Conservation (phyloP, 495 filamentous ascomycete species). For the Penicillium odoratum region DNA sequence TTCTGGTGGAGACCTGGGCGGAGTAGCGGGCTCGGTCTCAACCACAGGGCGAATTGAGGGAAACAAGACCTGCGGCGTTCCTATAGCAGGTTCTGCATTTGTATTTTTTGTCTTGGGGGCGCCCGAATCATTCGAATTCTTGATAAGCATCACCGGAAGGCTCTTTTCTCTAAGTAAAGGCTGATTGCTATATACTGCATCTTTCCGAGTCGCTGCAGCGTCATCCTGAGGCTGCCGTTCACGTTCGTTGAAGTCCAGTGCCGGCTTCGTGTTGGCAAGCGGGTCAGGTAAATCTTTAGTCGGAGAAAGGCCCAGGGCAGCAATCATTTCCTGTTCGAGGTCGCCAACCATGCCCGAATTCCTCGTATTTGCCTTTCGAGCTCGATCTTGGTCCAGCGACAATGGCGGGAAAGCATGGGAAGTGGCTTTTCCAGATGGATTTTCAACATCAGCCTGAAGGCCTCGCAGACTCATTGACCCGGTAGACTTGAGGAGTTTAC, state of each 20-base stretch:
- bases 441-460: background rate
- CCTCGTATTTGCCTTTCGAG: background rate
- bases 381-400: slow-evolving; percentile 1
- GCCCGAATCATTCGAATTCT: slow-evolving; percentile 3
- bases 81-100: background rate
- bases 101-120: background rate
- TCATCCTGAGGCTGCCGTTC: background rate
- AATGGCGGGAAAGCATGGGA: slow-evolving; percentile 1
- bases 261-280: background rate
- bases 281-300: slow-evolving; percentile 12
- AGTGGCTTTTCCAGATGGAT: background rate
- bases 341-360: slow-evolving; percentile 10
- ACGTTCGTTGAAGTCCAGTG: background rate
- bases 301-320: slow-evolving; percentile 28
- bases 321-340: slow-evolving; percentile 29
- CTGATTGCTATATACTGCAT: background rate
- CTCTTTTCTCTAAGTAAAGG: slow-evolving; percentile 5
- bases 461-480: slow-evolving; percentile 9
- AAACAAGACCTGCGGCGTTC: background rate
- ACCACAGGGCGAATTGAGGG: slow-evolving; percentile 22
- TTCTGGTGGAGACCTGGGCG: background rate
- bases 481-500: slow-evolving; percentile 13
- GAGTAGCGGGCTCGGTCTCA: slow-evolving; percentile 7
- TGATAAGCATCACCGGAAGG: slow-evolving; percentile 5
- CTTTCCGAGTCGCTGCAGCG: background rate